Percentiles rank a stretch among this genome's conserved stretches.
Evolutionary conservation across 345 rosid species (phyloP).

Genomic region (Gossypium bickii): DNA sequence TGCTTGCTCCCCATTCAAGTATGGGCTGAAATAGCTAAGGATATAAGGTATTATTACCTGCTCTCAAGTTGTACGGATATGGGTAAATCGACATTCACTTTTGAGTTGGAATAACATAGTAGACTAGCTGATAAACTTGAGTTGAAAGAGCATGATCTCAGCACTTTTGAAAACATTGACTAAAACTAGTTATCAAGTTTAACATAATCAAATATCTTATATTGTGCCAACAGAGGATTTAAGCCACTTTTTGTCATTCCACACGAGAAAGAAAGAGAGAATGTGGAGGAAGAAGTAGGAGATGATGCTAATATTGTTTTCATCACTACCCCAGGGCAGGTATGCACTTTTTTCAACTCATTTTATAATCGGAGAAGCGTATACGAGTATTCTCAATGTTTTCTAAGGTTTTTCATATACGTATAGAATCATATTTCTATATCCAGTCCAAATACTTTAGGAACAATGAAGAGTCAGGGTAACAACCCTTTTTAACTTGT

Average conservation of each 20-base stretch:
- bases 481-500: not conserved
- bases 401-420: not conserved
- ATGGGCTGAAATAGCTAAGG: constrained; percentile 64
- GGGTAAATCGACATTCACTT: no score
- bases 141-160: not conserved
- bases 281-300: constrained; percentile 71
- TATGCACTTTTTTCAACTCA: constrained; percentile 19
- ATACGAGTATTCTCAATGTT: no score
- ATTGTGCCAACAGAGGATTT: constrained; percentile 49
- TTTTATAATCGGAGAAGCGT: not conserved
- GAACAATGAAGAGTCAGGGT: no score
- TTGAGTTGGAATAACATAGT: not conserved
- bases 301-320: constrained; percentile 65
- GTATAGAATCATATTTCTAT: not conserved
- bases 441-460: not conserved
- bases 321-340: constrained; percentile 95
- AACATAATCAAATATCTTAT: not conserved
- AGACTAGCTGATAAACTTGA: not conserved
- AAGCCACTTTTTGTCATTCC: constrained; percentile 82
- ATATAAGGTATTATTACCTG: constrained; percentile 52
- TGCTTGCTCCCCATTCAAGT: constrained; percentile 65
- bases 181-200: not conserved
- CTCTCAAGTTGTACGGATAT: not conserved
- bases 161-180: not conserved
- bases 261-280: constrained; percentile 87